Conservation (phyloP, 768 basidiomycete genomes). For the Coprinopsis strossmayeri region DNA sequence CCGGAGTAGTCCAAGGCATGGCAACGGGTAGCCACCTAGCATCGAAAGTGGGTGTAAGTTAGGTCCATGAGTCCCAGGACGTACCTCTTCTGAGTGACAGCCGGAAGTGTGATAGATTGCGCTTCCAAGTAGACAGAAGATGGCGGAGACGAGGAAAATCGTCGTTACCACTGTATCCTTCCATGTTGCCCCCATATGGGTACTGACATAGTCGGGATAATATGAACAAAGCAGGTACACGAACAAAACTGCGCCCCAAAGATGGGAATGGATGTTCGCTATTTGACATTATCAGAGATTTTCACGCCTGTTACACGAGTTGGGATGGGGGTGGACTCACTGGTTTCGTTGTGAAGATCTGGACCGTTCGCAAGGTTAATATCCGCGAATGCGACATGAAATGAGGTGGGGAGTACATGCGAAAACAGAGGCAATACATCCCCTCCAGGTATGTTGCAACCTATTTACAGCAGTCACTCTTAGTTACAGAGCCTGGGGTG, state of each 20-base stretch:
- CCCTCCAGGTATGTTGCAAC: slow-evolving; percentile 53
- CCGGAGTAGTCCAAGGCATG: slow-evolving; percentile 75
- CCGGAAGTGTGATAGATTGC: slow-evolving; percentile 66
- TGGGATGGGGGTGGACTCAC: slow-evolving; percentile 25
- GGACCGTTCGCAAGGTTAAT: slow-evolving; percentile 13
- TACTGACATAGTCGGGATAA: slow-evolving; percentile 39
- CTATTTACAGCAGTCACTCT: slow-evolving; percentile 25
- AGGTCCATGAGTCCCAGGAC: slow-evolving; percentile 14
- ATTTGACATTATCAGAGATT: slow-evolving; percentile 7
- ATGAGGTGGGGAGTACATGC: slow-evolving; percentile 43
- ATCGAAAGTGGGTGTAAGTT: neutral
- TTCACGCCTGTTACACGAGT: slow-evolving; percentile 4
- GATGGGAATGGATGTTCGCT: slow-evolving; percentile 87
- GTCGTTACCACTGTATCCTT: slow-evolving; percentile 52
- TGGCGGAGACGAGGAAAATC: slow-evolving; percentile 64
- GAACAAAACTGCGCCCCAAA: slow-evolving; percentile 64
- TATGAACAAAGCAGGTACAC: slow-evolving; percentile 47
- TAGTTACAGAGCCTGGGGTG: slow-evolving; percentile 8
- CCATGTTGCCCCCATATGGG: slow-evolving; percentile 53
- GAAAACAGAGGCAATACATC: slow-evolving; percentile 57
- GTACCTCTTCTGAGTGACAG: slow-evolving; percentile 68
- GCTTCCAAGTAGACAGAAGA: slow-evolving; percentile 67
- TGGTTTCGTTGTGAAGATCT: slow-evolving; percentile 79
- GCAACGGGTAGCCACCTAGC: slow-evolving; percentile 51
- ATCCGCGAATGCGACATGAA: slow-evolving; percentile 13